A percentile compares a stretch with the other conserved stretches of the same genome.
Evolutionary conservation across 2,329 filamentous ascomycete species (phyloP).

Genomic region (Pseudocercospora musae): DNA sequence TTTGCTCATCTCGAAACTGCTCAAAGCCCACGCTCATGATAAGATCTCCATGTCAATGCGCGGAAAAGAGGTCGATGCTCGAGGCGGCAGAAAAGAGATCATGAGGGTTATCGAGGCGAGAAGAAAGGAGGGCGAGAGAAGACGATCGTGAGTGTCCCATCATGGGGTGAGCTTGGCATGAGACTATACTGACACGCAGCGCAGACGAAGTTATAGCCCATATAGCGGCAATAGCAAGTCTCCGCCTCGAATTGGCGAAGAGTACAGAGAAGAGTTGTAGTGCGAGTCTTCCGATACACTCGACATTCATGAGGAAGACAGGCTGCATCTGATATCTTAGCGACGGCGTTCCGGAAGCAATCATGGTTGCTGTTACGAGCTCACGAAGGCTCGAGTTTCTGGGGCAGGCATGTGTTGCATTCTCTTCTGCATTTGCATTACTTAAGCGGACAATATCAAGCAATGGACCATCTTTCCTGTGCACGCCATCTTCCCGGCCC

Average conservation of each 20-base stretch:
- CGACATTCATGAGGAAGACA: not conserved
- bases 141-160: constrained; percentile 65
- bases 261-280: constrained; percentile 20
- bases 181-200: not conserved
- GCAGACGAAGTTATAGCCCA: constrained; percentile 25
- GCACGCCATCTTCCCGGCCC: not conserved
- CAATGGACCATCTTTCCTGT: not conserved
- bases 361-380: not conserved
- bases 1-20: constrained; percentile 77
- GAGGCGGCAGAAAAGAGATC: constrained; percentile 83
- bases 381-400: not conserved
- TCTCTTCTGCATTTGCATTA: not conserved
- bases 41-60: constrained; percentile 95
- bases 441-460: not conserved
- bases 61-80: constrained; percentile 77
- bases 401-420: not conserved
- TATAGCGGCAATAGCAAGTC: constrained; percentile 22
- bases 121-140: constrained; percentile 80
- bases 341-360: constrained; percentile 9
- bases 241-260: constrained; percentile 29
- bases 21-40: constrained; percentile 73
- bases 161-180: not conserved
- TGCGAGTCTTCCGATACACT: not conserved
- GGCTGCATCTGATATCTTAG: constrained; percentile 4
- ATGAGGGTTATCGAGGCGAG: constrained; percentile 81